Evolutionary conservation across 2,329 filamentous ascomycete species (phyloP), one percentile per base, ranked within the genome.

Genomic region (Exophiala xenobiotica): DNA sequence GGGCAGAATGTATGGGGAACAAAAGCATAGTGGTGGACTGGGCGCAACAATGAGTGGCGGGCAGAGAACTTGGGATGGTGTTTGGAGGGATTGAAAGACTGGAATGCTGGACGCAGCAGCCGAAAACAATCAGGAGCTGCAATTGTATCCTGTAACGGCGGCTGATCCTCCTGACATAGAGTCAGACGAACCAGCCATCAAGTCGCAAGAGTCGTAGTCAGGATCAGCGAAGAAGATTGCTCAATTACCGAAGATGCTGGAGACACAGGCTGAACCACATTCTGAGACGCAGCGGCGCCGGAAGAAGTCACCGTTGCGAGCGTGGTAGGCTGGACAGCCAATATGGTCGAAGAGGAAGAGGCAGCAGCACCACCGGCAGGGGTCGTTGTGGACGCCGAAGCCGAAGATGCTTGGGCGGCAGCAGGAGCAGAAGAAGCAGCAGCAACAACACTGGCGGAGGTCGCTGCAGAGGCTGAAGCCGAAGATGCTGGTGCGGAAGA

Each of bases 221-320:
- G 41, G 23, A 29, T 41, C 35, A 45, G 23, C 24, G 37, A 24
- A 51, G 29, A 35, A 35, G 50, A 46, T 45, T 16, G 11, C 20
- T 37, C 51, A 56, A 46, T 57, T 57, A 57, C 54, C 54, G 50
- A 53, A 46, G 42, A 22, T 35, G 31, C n/a, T 19, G 46, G 20
- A 22, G 46, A 51, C 18, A 46, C 43, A 22, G 39, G 39, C 12
- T 41, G 43, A 23, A 31, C 38, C 20, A 40, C 19, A 12, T 23
- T 12, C 22, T 37, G 33, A 29, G 47, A 27, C 11, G 23, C 12
- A 31, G 53, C 24, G n/a, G 31, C 6, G 9, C 43, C 26, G 12
- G 47, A 38, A 11, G 46, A 38, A 14, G 51, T 46, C 16, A 52
- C 24, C 12, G 53, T 52, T 12, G 53, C 41, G 23, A 56, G 45